Evolutionary conservation across 73 alveolate genomes (phyloP).

Genomic region (Paramecium tetraurelia): DNA sequence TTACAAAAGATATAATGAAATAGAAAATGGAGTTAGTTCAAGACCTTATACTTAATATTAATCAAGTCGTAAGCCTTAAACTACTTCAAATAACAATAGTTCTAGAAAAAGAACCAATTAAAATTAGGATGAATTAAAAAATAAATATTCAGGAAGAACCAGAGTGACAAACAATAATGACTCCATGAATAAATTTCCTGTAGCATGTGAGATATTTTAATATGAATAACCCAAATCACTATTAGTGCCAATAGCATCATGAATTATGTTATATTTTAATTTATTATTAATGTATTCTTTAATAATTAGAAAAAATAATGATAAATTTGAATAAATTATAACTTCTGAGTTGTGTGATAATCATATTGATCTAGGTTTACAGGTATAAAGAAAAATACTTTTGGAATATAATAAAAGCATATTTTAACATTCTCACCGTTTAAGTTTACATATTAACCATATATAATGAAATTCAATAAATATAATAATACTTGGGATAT

Average conservation of each 20-base stretch:
- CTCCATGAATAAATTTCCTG: not conserved
- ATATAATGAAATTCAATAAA: not conserved
- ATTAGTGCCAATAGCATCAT: not conserved
- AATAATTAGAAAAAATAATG: not conserved
- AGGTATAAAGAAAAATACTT: not conserved
- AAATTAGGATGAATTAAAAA: not conserved
- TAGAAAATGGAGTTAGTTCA: constrained; percentile 32
- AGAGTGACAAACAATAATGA: not conserved
- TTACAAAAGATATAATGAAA: constrained; percentile 39
- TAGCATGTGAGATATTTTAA: not conserved
- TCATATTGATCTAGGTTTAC: not conserved
- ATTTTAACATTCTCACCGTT: not conserved
- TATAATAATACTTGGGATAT: not conserved
- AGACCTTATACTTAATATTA: constrained; percentile 6
- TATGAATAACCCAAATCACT: not conserved
- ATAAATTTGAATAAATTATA: not conserved
- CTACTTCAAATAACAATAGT: not conserved
- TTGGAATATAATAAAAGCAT: constrained; percentile 7
- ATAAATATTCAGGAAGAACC: not conserved
- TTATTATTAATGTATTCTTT: not conserved
- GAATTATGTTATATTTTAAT: not conserved
- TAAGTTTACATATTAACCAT: not conserved
- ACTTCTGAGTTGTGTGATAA: not conserved
- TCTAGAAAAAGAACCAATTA: not conserved
- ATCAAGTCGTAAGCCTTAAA: not conserved